These are phyloP conservation scores for Ophiostoma perfectum DNA, from an alignment of 2,329 filamentous ascomycete species.

Conservation along the genomic window DNA sequence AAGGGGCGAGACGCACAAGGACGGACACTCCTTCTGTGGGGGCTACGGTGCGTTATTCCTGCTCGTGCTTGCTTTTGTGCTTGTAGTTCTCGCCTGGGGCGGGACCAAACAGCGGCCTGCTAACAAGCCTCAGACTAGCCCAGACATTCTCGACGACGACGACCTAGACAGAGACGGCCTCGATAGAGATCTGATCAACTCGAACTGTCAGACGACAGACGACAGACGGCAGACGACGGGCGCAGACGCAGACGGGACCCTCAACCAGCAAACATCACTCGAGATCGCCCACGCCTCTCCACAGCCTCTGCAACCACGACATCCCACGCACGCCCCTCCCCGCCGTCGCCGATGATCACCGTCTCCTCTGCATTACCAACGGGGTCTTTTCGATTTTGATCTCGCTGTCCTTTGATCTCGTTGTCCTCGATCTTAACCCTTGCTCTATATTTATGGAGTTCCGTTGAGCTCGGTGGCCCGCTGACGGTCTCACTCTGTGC, in stretches of 20 bases:
- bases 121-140: no score
- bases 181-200: no score
- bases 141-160: not conserved
- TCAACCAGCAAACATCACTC: not conserved
- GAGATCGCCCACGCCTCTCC: not conserved
- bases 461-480: not conserved
- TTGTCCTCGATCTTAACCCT: not conserved
- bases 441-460: not conserved
- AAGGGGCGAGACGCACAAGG: not conserved
- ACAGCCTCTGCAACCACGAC: not conserved
- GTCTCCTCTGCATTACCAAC: not conserved
- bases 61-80: not conserved
- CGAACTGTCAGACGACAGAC: no score
- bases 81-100: not conserved
- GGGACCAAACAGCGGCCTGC: no score
- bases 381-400: not conserved
- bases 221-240: no score
- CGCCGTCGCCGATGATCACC: not conserved
- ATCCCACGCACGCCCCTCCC: conserved; percentile 2
- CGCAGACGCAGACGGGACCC: no score
- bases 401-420: not conserved
- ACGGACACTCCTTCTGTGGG: not conserved
- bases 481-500: conserved; percentile 18
- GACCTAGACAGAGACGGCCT: not conserved
- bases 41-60: not conserved